Percentiles rank a stretch among this genome's conserved stretches.
phyloP scores from a whole-genome alignment of 768 basidiomycete genomes.

The Suillus tomentosus region DNA sequence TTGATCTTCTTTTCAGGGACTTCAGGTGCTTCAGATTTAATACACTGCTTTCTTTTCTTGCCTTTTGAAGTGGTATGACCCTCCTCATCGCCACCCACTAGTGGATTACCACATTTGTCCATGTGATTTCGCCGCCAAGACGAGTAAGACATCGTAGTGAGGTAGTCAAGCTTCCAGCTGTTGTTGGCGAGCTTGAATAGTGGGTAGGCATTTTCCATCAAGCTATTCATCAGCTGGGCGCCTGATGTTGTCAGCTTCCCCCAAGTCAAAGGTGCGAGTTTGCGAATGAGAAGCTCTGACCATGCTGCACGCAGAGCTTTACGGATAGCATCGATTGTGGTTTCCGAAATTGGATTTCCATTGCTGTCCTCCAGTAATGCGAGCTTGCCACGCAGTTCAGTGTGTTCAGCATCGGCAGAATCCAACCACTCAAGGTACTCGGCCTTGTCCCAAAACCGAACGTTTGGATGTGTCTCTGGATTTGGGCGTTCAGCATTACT shows the following conservation, averaged over 20 bases:
- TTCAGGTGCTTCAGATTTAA: not conserved
- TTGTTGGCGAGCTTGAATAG: slow-evolving; percentile 11
- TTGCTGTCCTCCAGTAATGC: slow-evolving; percentile 7
- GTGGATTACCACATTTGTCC: not conserved
- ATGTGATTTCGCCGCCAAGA: slow-evolving; percentile 8
- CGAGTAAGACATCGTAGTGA: slow-evolving; percentile 1
- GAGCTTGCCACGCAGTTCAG: not conserved
- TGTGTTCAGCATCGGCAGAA: not conserved
- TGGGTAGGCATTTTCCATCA: slow-evolving; percentile 8
- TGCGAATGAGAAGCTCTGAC: slow-evolving; percentile 7
- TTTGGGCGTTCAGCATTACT: not conserved
- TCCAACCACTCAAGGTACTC: slow-evolving; percentile 6
- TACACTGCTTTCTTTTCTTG: not conserved
- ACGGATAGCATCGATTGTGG: slow-evolving; percentile 2
- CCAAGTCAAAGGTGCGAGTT: slow-evolving; percentile 5
- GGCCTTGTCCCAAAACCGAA: slow-evolving; percentile 9
- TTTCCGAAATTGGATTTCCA: slow-evolving; percentile 3
- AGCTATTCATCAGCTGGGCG: not conserved
- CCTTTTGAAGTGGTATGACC: not conserved
- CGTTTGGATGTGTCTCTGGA: not conserved
- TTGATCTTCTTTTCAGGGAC: not conserved
- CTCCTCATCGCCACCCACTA: slow-evolving; percentile 6
- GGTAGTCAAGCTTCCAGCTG: slow-evolving; percentile 12
- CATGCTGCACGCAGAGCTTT: slow-evolving; percentile 9
- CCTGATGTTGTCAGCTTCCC: slow-evolving; percentile 9